Base-by-base conservation (phyloP, 257 asterid genomes). In the Datura wrightii region DNA sequence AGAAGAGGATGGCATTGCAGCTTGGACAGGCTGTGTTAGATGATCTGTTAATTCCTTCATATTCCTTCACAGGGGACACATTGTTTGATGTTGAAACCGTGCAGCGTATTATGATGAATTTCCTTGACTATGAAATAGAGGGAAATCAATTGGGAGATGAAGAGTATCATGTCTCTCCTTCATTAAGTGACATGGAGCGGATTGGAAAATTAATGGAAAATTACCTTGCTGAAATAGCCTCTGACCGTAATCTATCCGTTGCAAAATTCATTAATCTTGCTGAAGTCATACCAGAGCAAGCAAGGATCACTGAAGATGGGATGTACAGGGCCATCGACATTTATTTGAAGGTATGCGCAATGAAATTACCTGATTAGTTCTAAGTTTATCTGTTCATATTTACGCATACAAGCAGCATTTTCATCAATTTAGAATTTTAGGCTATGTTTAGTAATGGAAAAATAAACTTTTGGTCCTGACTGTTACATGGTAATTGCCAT, bases 251-350 rank as follows among this genome's bases (percentile, higher is more conserved):
- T 67, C 71, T 93, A 48, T 86, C 94, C 0, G 95, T 93, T 19
- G 85, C 90, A 3, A 93, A 83, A 86, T 93, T 94, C 87, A 86
- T 85, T 8, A 74, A 89, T 72, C 87, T 94, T 60, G 93, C 96
- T 4, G 96, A 94, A 80, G 87, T 94, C 19, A 86, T 93, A 44
- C 98, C 97, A 0, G 98, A 93, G 37, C 94, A 88, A 60, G 85
- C 95, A 2, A 90, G 94, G 74, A 48, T 88, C 54, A 93, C 95
- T 1, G 99, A 95, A 67, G 99, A 95, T 70, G 97, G 98, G 50
- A 93, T 93, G 92, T 95, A 95, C 82, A 88, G 98, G 55, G 93
- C 98, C 80, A 92, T 92, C 52, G 99, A 95, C 87, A 95, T 95
- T 83, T 94, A 90, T 90, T 85, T 95, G 88, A 95, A 95, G 98